Conservation (phyloP, 495 filamentous ascomycete genomes). For the Penicillium maclennaniae region DNA sequence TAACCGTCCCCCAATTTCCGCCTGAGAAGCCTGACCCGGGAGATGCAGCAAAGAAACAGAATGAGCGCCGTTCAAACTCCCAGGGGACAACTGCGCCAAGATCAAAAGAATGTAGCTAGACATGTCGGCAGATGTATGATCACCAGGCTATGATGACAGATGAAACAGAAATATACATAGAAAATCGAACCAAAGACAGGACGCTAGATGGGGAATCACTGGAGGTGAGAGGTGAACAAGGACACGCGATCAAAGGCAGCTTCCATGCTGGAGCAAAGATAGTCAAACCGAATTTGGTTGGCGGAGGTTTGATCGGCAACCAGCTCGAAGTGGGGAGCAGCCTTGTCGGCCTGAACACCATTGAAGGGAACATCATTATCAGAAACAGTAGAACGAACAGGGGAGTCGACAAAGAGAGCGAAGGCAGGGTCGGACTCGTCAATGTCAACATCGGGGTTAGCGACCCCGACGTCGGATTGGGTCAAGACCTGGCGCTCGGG, state of each 20-base stretch:
- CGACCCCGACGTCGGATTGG: constrained; percentile 26
- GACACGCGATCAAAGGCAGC: constrained; percentile 47
- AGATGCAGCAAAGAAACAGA: constrained; percentile 16
- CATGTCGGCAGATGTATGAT: constrained; percentile 20
- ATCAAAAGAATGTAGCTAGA: constrained; percentile 12
- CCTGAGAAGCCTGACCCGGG: constrained; percentile 21
- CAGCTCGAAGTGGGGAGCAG: constrained; percentile 53
- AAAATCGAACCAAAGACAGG: constrained; percentile 19
- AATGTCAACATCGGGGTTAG: constrained; percentile 48
- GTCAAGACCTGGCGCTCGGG: constrained; percentile 31
- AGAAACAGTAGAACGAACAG: constrained; percentile 19
- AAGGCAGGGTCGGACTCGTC: constrained; percentile 59
- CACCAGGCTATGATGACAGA: constrained; percentile 22
- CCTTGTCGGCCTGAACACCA: constrained; percentile 55
- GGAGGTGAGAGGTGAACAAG: constrained; percentile 43
- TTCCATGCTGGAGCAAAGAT: constrained; percentile 49
- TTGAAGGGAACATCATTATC: constrained; percentile 45
- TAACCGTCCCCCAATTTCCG: constrained; percentile 24
- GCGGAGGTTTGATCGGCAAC: constrained; percentile 44
- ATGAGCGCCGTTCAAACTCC: constrained; percentile 26
- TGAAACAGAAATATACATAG: constrained; percentile 23
- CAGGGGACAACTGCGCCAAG: constrained; percentile 6
- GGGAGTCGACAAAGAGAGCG: constrained; percentile 53
- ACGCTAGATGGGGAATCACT: constrained; percentile 39
- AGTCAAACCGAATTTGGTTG: constrained; percentile 37